phyloP scores from a whole-genome alignment of 2,329 filamentous ascomycete species.

The Diaporthe vexans region DNA sequence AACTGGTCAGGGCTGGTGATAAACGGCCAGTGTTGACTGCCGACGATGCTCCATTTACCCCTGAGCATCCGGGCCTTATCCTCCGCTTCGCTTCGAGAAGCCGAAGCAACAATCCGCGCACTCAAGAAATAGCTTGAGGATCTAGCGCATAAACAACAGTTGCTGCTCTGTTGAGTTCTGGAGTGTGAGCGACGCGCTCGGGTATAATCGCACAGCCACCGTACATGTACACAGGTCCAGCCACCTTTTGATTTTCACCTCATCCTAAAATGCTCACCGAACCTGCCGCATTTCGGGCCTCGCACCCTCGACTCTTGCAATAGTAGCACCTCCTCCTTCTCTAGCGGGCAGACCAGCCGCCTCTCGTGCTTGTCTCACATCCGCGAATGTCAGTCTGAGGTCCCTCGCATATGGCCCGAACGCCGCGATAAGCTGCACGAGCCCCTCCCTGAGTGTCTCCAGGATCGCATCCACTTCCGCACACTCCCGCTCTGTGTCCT shows the following conservation, averaged over 20 bases:
- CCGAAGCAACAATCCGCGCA: not conserved
- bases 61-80: not conserved
- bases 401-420: slow-evolving; percentile 83
- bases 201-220: slow-evolving; percentile 40
- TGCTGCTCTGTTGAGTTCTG: not conserved
- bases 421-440: slow-evolving; percentile 75
- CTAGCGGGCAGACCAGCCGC: slow-evolving; percentile 56
- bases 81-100: not conserved
- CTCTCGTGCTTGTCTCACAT: slow-evolving; percentile 81
- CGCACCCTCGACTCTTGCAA: slow-evolving; percentile 45
- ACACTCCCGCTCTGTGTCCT: slow-evolving; percentile 67
- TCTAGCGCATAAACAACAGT: not conserved
- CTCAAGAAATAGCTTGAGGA: not conserved
- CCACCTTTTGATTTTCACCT: not conserved
- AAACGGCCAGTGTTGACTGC: not conserved
- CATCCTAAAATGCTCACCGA: slow-evolving; percentile 41
- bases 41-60: not conserved
- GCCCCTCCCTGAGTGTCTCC: slow-evolving; percentile 72
- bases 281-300: slow-evolving; percentile 51
- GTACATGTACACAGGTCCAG: not conserved
- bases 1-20: not conserved
- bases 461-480: slow-evolving; percentile 81
- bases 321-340: slow-evolving; percentile 36
- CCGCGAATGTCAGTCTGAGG: slow-evolving; percentile 77
- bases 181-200: slow-evolving; percentile 40